Percentiles rank a stretch among this genome's conserved stretches.
phyloP scores from a whole-genome alignment of 805 yeast species.

The Candida sakaeoensis region DNA sequence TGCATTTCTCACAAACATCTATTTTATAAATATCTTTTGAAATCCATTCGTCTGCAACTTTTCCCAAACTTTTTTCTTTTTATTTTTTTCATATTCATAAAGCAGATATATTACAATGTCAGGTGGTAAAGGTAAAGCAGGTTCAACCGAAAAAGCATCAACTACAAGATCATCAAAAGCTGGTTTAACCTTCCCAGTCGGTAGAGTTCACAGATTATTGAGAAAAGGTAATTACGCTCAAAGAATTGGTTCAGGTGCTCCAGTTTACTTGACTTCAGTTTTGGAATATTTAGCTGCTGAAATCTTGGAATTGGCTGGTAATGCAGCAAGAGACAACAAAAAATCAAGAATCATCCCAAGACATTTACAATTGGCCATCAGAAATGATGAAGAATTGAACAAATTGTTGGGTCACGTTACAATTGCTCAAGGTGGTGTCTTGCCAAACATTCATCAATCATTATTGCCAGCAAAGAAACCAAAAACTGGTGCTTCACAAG shows the following conservation, averaged over 20 bases:
- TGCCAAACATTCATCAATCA: slow-evolving; percentile 94
- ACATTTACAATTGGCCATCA: slow-evolving; percentile 96
- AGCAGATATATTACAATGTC: slow-evolving; percentile 47
- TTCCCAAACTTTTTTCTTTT: neutral
- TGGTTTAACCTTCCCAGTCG: slow-evolving; percentile 98
- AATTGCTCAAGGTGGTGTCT: slow-evolving; percentile 98
- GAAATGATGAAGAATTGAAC: slow-evolving; percentile 98
- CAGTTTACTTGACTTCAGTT: slow-evolving; percentile 95
- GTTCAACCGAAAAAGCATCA: slow-evolving; percentile 90
- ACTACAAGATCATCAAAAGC: slow-evolving; percentile 98
- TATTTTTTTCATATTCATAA: neutral
- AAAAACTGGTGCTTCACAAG: slow-evolving; percentile 58
- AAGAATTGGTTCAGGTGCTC: slow-evolving; percentile 99
- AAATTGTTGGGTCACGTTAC: slow-evolving; percentile 89
- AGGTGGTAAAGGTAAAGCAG: slow-evolving; percentile 90
- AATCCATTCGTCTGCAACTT: neutral
- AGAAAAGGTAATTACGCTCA: slow-evolving; percentile 98
- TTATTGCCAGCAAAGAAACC: slow-evolving; percentile 78
- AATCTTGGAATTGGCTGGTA: slow-evolving; percentile 96
- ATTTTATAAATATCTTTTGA: neutral
- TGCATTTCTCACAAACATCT: neutral
- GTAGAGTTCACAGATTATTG: slow-evolving; percentile 95
- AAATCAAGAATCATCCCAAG: slow-evolving; percentile 98
- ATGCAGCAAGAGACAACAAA: slow-evolving; percentile 99
- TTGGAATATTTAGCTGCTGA: slow-evolving; percentile 97